Base-by-base conservation (phyloP, 73 alveolate genomes). In the Paramecium pentaurelia region DNA sequence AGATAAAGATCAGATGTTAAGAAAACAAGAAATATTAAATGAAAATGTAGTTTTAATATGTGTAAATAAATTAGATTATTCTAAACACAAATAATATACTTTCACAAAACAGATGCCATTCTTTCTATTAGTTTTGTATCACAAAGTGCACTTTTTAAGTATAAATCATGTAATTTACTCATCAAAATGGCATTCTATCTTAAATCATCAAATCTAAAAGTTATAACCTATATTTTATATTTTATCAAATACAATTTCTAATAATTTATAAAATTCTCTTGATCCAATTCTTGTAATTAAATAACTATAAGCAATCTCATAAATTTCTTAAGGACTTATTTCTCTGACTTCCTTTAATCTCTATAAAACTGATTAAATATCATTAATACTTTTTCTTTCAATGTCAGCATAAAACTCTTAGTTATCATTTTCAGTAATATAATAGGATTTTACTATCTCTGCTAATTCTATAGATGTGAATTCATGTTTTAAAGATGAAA, bases 1-100 rank as follows among this genome's bases (percentile, higher is more conserved):
- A 36, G 90, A 38, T 58, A 70, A 32, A 88, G 71, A 88, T 42
- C 84, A 8, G 94, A 88, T 58, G 89, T 70, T 16, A 88, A 88
- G 12, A 68, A 75, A 64, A 88, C 88, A 22, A 70, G 94, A 71
- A 18, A 77, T 25, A 71, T 71, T 6, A 71, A 34, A 71, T 71
- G 86, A 71, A 32, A 14, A 1, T 27, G 49, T 28, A 28, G 42
- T 7, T 64, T 32, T 27, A 3, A 54, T 54, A 3, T 18, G 70
- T 54, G 36, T 54, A 54, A 54, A 54, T 54, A 54, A 47, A n/a
- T 54, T 54, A 54, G 34, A 3, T 54, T 54, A 54, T n/a, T 54
- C 32, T 54, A 54, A 54, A 54, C 10, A 54, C 10, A 54, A 54
- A n/a, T 54, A 54, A 0, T 18, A 14, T 28, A 64, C 8, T 14